These are phyloP conservation scores for Carex scoparia DNA, from an alignment of 176 grass and related monocot genomes.

Conservation along the genomic window DNA sequence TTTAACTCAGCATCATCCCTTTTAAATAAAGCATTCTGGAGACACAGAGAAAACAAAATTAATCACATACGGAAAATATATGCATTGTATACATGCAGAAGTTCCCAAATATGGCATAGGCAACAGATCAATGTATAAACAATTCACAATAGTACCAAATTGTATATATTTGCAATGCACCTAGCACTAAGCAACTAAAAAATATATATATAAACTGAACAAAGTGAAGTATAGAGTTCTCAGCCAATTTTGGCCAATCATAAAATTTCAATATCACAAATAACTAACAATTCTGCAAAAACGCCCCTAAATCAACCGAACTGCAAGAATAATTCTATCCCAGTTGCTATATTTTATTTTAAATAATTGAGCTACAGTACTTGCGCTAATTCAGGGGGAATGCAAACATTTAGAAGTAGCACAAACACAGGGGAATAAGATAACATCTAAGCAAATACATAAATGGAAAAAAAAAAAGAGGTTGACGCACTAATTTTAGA, in stretches of 20 bases:
- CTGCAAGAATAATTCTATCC: neutral
- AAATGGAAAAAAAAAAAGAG: neutral
- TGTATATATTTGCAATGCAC: neutral
- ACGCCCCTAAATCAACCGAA: neutral
- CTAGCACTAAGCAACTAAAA: neutral
- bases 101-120: neutral
- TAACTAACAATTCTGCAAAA: neutral
- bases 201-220: neutral
- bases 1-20: constrained; percentile 69
- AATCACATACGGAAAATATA: neutral
- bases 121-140: neutral
- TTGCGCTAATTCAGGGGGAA: neutral
- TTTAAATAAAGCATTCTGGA: constrained; percentile 70
- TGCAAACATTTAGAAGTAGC: neutral
- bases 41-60: constrained; percentile 10
- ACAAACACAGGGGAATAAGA: neutral
- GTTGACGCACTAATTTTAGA: neutral
- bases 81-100: neutral
- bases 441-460: neutral
- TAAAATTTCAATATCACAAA: neutral
- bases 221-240: neutral
- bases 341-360: neutral
- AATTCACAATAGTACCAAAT: neutral
- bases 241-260: neutral
- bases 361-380: neutral